Conservation (phyloP, 208 protist genomes). For the Porcisia deanei region DNA sequence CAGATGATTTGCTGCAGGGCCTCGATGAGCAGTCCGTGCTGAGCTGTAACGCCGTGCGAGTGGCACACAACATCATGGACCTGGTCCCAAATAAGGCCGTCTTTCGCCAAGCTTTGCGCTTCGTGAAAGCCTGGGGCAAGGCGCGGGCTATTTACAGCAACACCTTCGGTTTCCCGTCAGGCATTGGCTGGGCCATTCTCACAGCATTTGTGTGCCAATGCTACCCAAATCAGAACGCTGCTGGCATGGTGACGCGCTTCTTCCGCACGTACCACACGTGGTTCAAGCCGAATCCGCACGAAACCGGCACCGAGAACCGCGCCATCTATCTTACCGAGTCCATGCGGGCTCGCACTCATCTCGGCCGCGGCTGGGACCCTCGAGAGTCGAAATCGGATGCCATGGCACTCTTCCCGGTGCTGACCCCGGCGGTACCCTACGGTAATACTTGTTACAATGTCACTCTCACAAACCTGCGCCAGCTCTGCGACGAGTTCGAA, state of each 20-base stretch:
- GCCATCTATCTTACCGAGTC: constrained; percentile 91
- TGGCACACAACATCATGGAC: constrained; percentile 96
- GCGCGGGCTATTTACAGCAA: constrained; percentile 96
- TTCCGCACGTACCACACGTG: constrained; percentile 93
- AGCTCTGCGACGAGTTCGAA: constrained; percentile 95
- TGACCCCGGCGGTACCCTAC: constrained; percentile 97
- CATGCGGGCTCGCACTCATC: constrained; percentile 65
- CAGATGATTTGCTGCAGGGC: constrained; percentile 90
- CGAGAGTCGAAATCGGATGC: constrained; percentile 89
- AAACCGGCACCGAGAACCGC: constrained; percentile 76
- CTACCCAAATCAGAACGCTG: constrained; percentile 96
- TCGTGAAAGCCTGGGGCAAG: constrained; percentile 98
- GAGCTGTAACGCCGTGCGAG: constrained; percentile 96
- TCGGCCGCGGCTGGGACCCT: constrained; percentile 84
- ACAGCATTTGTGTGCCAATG: constrained; percentile 97
- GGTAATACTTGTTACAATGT: constrained; percentile 98
- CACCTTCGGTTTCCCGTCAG: constrained; percentile 96
- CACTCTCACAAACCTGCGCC: constrained; percentile 91
- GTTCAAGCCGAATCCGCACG: constrained; percentile 90
- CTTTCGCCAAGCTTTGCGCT: constrained; percentile 95
- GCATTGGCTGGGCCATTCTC: constrained; percentile 97
- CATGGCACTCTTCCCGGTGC: constrained; percentile 96
- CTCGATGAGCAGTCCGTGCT: constrained; percentile 94
- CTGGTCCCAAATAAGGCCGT: constrained; percentile 95
- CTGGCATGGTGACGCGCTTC: constrained; percentile 93